A percentile compares a stretch with the other conserved stretches of the same genome.
phyloP scores from a whole-genome alignment of 169 alveolate genomes.

The Plasmodium ovale region DNA sequence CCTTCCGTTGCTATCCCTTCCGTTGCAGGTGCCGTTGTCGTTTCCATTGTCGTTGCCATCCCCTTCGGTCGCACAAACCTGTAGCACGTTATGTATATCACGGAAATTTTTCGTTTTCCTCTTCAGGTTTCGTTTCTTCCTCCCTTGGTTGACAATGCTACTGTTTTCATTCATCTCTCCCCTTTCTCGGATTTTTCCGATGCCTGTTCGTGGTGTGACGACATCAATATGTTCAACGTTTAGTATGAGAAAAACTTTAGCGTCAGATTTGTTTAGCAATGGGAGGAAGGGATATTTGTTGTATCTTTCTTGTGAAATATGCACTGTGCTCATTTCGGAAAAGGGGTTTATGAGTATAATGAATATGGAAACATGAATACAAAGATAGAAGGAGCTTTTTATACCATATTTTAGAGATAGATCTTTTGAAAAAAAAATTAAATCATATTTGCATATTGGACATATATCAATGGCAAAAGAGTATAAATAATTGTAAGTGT shows the following conservation, averaged over 20 bases:
- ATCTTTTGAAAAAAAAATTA: constrained; percentile 93
- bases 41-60: background rate
- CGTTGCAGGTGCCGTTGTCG: background rate
- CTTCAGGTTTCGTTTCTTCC: background rate
- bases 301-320: constrained; percentile 77
- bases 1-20: background rate
- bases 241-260: constrained; percentile 51
- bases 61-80: background rate
- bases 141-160: background rate
- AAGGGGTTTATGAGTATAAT: constrained; percentile 62
- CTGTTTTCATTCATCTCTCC: background rate
- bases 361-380: constrained; percentile 57
- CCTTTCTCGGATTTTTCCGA: constrained; percentile 17
- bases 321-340: constrained; percentile 9
- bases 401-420: constrained; percentile 90
- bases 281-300: constrained; percentile 79
- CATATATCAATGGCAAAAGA: constrained; percentile 95
- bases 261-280: constrained; percentile 66
- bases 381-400: constrained; percentile 55
- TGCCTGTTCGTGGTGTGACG: too few relatives aligned
- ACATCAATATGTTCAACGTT: constrained; percentile 46
- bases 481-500: constrained; percentile 93
- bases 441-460: constrained; percentile 98
- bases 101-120: background rate
- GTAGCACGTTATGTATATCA: background rate